Evolutionary conservation across 495 filamentous ascomycete genomes (phyloP), one percentile per base, ranked within the genome.

Genomic region (Neurospora sublineolata): DNA sequence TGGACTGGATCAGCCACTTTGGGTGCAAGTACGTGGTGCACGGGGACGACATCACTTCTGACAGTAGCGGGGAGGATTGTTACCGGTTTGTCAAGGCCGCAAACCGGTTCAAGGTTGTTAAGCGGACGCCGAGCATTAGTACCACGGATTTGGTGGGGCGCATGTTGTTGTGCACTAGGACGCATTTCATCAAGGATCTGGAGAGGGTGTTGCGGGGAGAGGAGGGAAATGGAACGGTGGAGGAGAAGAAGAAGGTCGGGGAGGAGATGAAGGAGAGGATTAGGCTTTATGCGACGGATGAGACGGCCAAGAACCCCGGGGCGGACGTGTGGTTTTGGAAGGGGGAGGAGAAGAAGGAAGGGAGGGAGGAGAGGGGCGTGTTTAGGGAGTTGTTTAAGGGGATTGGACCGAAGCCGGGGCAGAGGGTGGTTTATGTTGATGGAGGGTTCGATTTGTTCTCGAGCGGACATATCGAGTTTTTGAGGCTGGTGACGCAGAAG

Each of bases 371-470:
- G 73, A 77, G 82, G 39, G 89, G 88, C 14, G 76, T 78, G 3
- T 97, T 92, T 77, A 82, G 83, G 69, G 82, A 80, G 39, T 71
- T 97, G 40, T 88, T 96, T 12, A 77, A 83, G 30, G 95, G 95
- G 2, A 83, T 85, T 38, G 80, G 82, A 0, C 90, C 91, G 0
- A 86, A 85, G 72, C 88, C 89, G 0, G 94, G 92, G 0, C 94
- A 98, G 80, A 85, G 92, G 4, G 85, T 98, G 27, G 90, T 97
- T 36, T 98, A 98, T 80, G 93, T 98, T 52, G 95, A 97, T 74
- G 95, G 95, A 10, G 94, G 94, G 0, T 99, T 97, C 76, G 95
- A 99, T 78, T 88, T 99, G 20, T 99, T 99, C 83, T 97, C 93
- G 8, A 94, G 91, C 60, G 95, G 95, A 0, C 95, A 99, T 75